Evolutionary conservation across 495 filamentous ascomycete species (phyloP).

Genomic region (Neurospora intermedia): DNA sequence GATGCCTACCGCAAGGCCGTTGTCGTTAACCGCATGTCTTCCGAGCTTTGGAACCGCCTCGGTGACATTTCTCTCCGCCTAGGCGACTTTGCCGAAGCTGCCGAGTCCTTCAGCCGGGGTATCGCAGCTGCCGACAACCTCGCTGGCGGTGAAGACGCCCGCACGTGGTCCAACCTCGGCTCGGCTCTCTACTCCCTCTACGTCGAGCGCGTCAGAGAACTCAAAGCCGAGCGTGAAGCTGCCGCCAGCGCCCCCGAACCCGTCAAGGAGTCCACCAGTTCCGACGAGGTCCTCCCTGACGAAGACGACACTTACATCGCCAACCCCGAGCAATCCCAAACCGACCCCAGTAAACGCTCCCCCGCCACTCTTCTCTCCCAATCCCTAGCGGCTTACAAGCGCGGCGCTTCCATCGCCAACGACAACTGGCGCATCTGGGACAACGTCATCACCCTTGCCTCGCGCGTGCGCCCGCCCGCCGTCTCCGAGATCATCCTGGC

Average conservation of each 20-base stretch:
- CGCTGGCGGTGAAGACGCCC: conserved; percentile 76
- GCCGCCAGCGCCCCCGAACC: conserved; percentile 16
- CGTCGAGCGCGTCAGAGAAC: conserved; percentile 30
- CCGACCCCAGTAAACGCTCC: conserved; percentile 14
- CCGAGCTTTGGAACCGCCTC: conserved; percentile 75
- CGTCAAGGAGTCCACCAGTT: not conserved
- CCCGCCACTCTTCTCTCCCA: conserved; percentile 55
- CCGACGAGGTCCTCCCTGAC: not conserved
- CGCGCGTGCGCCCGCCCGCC: conserved; percentile 57
- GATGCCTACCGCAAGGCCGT: conserved; percentile 69
- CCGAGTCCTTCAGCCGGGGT: conserved; percentile 71
- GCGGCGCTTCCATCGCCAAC: conserved; percentile 68
- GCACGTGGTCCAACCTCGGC: conserved; percentile 91
- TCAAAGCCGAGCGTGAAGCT: conserved; percentile 19
- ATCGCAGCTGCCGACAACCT: conserved; percentile 43
- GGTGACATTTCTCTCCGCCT: conserved; percentile 79
- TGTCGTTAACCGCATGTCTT: conserved; percentile 67
- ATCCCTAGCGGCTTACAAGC: conserved; percentile 73
- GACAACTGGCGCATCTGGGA: conserved; percentile 90
- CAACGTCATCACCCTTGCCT: conserved; percentile 79
- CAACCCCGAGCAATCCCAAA: not conserved
- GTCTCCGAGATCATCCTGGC: conserved; percentile 65
- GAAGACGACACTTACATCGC: conserved; percentile 11
- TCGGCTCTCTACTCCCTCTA: conserved; percentile 52
- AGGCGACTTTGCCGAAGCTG: conserved; percentile 64